Conservation (phyloP, 352 stramenopile genomes). For the Pythium rishiriense region DNA sequence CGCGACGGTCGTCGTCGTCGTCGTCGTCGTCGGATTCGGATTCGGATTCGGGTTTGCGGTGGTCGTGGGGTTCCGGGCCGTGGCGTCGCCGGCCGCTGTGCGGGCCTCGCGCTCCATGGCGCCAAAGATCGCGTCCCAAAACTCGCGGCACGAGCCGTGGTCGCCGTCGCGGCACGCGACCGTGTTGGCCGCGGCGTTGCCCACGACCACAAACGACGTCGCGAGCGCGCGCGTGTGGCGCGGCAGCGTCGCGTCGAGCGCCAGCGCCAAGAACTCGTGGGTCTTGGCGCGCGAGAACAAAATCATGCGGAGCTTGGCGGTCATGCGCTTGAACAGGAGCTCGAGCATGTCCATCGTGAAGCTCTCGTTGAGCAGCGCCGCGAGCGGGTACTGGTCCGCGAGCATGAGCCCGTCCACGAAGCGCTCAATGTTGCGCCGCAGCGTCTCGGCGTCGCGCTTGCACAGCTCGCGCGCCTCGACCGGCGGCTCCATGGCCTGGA, state of each 20-base stretch:
- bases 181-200: conserved; percentile 56
- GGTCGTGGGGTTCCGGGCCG: conserved; percentile 39
- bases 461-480: conserved; percentile 34
- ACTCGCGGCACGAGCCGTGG: conserved; percentile 50
- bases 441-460: conserved; percentile 52
- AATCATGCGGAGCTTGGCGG: conserved; percentile 66
- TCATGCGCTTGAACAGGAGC: conserved; percentile 87
- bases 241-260: conserved; percentile 51
- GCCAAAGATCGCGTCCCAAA: conserved; percentile 75
- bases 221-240: conserved; percentile 70
- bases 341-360: conserved; percentile 86
- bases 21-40: neutral
- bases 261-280: conserved; percentile 69
- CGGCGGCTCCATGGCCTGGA: conserved; percentile 24
- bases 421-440: conserved; percentile 75
- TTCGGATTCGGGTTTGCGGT: neutral
- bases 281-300: conserved; percentile 72
- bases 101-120: conserved; percentile 58
- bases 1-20: neutral
- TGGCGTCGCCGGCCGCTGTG: conserved; percentile 12
- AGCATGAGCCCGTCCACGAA: conserved; percentile 85
- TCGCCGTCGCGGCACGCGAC: conserved; percentile 45
- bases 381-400: conserved; percentile 55
- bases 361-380: conserved; percentile 74
- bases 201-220: conserved; percentile 78